Evolutionary conservation across 2,329 filamentous ascomycete genomes (phyloP), one percentile per base, ranked within the genome.

Genomic region (Hymenotorrendiella dingleyae): DNA sequence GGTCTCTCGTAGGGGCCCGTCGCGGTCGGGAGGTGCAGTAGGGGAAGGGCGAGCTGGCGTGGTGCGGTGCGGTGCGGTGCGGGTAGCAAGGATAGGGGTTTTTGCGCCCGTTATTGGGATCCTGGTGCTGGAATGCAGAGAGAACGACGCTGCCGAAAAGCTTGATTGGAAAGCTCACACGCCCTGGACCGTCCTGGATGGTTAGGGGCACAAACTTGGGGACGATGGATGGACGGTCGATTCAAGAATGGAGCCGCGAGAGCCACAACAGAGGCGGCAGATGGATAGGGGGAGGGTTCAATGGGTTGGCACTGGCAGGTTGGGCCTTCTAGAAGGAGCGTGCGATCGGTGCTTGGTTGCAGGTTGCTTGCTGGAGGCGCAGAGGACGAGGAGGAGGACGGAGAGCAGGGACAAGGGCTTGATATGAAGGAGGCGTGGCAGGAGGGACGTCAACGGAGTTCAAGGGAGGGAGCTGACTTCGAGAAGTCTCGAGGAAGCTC

Each of bases 61-160:
- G n/a, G n/a, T n/a, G n/a, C n/a, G n/a, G n/a, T n/a, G 43, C 36
- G 41, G 30, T 28, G 28, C 32, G 22, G 41, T 41, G 49, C 49
- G 50, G 52, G 48, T 46, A 44, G 46, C 52, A 54, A 52, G 54
- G 54, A 50, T 55, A 51, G 33, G 48, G 48, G 48, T 29, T 41
- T 39, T 45, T 32, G 36, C 32, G 40, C 40, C 47, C 45, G 45
- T 48, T 43, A 43, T 30, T n/a, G 26, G 20, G 43, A 54, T 52
- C 50, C 50, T 54, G 37, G 53, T 35, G 43, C 39, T 35, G 36
- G 42, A 46, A 36, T 46, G 47, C 40, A 48, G 43, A 43, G 36
- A n/a, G n/a, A n/a, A n/a, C n/a, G n/a, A n/a, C n/a, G n/a, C n/a
- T n/a, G n/a, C n/a, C n/a, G n/a, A n/a, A n/a, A n/a, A n/a, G n/a